A percentile compares a stretch with the other conserved stretches of the same genome.
Conservation (phyloP, 495 filamentous ascomycete species). For the Daldinia grandis region DNA sequence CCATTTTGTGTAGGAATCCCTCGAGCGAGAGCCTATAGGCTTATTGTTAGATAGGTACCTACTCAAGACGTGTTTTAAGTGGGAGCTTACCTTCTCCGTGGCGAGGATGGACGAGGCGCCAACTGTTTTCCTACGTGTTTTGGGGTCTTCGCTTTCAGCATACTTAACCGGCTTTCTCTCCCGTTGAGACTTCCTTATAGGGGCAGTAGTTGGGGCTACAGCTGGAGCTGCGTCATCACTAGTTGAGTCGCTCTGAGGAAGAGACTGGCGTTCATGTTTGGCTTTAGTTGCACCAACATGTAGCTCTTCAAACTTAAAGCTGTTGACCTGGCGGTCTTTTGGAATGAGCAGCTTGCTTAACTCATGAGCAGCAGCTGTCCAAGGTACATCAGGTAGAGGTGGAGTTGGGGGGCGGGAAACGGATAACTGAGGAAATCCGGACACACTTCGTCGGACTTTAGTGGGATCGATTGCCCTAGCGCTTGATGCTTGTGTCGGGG, state of each 20-base stretch:
- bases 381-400: slow-evolving; percentile 79
- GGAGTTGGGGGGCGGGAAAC: slow-evolving; percentile 59
- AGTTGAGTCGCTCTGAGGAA: slow-evolving; percentile 44
- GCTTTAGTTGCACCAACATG: slow-evolving; percentile 69
- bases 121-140: slow-evolving; percentile 72
- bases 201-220: slow-evolving; percentile 51
- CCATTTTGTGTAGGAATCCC: slow-evolving; percentile 50
- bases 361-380: slow-evolving; percentile 83
- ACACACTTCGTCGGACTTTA: slow-evolving; percentile 42
- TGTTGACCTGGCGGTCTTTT: slow-evolving; percentile 70
- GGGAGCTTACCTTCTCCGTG: slow-evolving; percentile 54
- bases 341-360: slow-evolving; percentile 86
- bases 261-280: slow-evolving; percentile 68
- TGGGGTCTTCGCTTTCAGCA: slow-evolving; percentile 62
- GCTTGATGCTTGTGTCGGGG: slow-evolving; percentile 56
- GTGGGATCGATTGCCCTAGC: slow-evolving; percentile 49
- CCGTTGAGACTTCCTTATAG: slow-evolving; percentile 74
- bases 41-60: slow-evolving; percentile 18
- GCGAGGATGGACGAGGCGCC: slow-evolving; percentile 61
- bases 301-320: slow-evolving; percentile 78
- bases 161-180: slow-evolving; percentile 70
- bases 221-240: slow-evolving; percentile 46
- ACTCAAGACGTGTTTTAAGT: neutral
- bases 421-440: slow-evolving; percentile 25
- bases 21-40: slow-evolving; percentile 47